Conservation (phyloP, 108 stramenopile genomes). For the Fragilaria radians region DNA sequence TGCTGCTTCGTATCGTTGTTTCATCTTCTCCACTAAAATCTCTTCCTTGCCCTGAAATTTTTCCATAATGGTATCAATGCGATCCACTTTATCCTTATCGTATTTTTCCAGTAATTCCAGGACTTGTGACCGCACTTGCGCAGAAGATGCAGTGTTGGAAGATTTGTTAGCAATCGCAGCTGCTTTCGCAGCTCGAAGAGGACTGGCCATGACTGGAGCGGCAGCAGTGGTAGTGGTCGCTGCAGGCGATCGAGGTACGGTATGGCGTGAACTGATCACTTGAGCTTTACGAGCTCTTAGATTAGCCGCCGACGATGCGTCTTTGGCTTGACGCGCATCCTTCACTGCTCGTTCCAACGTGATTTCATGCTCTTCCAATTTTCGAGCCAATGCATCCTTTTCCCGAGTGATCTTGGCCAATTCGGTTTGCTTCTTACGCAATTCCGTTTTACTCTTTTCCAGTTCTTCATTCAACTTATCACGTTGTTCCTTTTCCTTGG, state of each 20-base stretch:
- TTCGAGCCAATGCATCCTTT: slow-evolving; percentile 38
- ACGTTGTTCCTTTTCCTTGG: slow-evolving; percentile 76
- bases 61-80: slow-evolving; percentile 82
- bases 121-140: slow-evolving; percentile 57
- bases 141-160: slow-evolving; percentile 20
- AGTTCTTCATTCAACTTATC: slow-evolving; percentile 70
- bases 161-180: slow-evolving; percentile 9
- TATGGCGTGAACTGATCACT: slow-evolving; percentile 32
- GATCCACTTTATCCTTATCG: slow-evolving; percentile 75
- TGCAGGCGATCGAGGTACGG: slow-evolving; percentile 5
- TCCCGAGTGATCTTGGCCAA: slow-evolving; percentile 43
- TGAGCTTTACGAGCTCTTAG: slow-evolving; percentile 53
- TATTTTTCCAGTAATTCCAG: slow-evolving; percentile 66
- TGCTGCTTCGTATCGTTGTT: slow-evolving; percentile 55
- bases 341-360: slow-evolving; percentile 46
- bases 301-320: slow-evolving; percentile 44
- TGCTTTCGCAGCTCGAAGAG: slow-evolving; percentile 4
- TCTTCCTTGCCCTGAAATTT: slow-evolving; percentile 83
- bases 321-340: slow-evolving; percentile 67
- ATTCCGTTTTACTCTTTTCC: slow-evolving; percentile 50
- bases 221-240: neutral
- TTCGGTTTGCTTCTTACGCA: slow-evolving; percentile 51
- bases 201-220: neutral
- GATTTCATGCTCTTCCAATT: slow-evolving; percentile 69
- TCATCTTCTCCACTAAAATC: slow-evolving; percentile 82